phyloP scores from a whole-genome alignment of 768 basidiomycete genomes.

The Phanerodontia chrysosporium region DNA sequence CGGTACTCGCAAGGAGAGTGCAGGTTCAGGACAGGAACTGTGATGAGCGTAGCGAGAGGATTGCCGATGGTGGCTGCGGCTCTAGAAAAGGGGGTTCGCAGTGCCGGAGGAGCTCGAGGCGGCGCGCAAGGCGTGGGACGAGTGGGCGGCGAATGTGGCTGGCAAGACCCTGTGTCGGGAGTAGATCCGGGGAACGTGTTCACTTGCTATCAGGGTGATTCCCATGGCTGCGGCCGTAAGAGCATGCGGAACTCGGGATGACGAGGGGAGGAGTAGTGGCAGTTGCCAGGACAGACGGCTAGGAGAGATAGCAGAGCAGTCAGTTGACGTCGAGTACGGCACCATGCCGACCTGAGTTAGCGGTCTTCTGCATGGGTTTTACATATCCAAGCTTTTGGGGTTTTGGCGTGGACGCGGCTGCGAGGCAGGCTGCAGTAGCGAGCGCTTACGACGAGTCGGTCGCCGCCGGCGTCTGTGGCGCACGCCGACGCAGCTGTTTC shows the following conservation, averaged over 20 bases:
- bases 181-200: not conserved
- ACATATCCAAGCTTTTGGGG: not conserved
- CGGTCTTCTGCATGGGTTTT: not conserved
- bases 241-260: not conserved
- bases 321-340: not conserved
- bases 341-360: not conserved
- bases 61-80: conserved; percentile 30
- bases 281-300: not conserved
- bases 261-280: not conserved
- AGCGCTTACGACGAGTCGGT: not conserved
- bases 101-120: conserved; percentile 3
- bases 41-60: conserved; percentile 28
- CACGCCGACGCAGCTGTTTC: not conserved
- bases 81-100: conserved; percentile 24
- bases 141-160: conserved; percentile 29
- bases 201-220: not conserved
- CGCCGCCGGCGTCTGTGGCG: not conserved
- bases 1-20: conserved; percentile 32
- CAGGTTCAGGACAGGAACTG: conserved; percentile 31
- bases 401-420: not conserved
- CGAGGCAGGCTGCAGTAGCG: not conserved
- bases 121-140: conserved; percentile 21
- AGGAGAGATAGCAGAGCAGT: not conserved
- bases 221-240: not conserved
- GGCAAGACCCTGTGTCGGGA: conserved; percentile 30